These are phyloP conservation scores for Coemansia sp. DNA, from an alignment of 192 early-diverging fungal genomes.

Conservation along the genomic window DNA sequence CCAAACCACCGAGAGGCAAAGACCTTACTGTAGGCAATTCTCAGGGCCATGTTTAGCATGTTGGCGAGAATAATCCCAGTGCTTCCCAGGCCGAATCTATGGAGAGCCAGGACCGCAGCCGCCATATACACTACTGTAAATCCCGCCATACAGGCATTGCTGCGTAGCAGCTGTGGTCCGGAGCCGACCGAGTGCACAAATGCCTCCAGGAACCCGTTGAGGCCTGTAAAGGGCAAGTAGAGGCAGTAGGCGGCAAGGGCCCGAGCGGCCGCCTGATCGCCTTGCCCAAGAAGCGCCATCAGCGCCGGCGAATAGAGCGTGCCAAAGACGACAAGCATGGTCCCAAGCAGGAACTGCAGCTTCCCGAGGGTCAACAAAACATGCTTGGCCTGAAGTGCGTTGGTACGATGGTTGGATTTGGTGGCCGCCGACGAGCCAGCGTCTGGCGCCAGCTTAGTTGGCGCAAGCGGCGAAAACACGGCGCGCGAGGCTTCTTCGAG, in stretches of 20 bases:
- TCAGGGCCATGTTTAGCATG: conserved; percentile 71
- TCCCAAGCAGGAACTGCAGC: conserved; percentile 56
- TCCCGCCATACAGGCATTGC: conserved; percentile 69
- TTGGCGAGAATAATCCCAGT: conserved; percentile 82
- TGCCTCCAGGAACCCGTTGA: conserved; percentile 93
- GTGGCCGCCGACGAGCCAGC: neutral
- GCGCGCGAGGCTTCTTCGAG: conserved; percentile 87
- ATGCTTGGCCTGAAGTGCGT: conserved; percentile 5
- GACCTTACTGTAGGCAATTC: conserved; percentile 65
- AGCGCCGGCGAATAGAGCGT: conserved; percentile 63
- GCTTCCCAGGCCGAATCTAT: conserved; percentile 56
- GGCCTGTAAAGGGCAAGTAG: conserved; percentile 89
- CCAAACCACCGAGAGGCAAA: conserved; percentile 61
- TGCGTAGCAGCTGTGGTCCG: conserved; percentile 50
- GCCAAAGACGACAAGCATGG: conserved; percentile 75
- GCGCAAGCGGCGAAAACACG: conserved; percentile 81
- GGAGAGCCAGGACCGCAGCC: conserved; percentile 57
- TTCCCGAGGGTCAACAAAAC: conserved; percentile 22
- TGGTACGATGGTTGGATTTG: too few relatives aligned
- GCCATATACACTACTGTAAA: conserved; percentile 67
- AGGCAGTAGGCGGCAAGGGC: conserved; percentile 75
- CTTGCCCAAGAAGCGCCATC: conserved; percentile 56
- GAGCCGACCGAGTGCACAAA: conserved; percentile 86
- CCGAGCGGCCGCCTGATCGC: conserved; percentile 45
- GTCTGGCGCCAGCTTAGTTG: conserved; percentile 32